These are phyloP conservation scores for Termitomyces sp. DNA, from an alignment of 768 basidiomycete species.

Conservation along the genomic window DNA sequence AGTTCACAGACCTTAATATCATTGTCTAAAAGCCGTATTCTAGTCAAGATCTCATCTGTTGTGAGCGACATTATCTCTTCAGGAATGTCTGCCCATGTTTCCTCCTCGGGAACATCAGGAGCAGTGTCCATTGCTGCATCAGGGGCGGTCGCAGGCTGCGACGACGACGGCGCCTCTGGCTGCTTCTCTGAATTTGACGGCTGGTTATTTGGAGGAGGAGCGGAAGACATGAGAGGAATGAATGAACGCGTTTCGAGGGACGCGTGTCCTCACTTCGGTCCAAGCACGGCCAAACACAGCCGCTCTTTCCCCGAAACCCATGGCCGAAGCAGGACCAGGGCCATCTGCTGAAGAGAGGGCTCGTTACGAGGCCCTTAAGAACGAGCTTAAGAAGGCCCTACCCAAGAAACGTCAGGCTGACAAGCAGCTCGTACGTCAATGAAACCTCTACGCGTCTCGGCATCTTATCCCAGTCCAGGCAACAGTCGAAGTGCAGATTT, in stretches of 20 bases:
- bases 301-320: conserved; percentile 13
- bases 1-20: conserved; percentile 74
- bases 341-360: conserved; percentile 63
- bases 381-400: conserved; percentile 69
- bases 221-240: conserved; percentile 47
- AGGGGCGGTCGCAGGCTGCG: conserved; percentile 26
- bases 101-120: conserved; percentile 64
- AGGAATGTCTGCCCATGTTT: conserved; percentile 90
- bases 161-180: conserved; percentile 31
- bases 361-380: conserved; percentile 67
- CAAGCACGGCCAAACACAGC: conserved; percentile 24
- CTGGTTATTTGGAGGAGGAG: conserved; percentile 48
- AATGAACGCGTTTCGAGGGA: conserved; percentile 27
- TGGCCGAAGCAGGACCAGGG: conserved; percentile 33
- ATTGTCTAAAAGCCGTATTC: conserved; percentile 92
- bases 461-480: conserved; percentile 43
- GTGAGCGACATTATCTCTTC: conserved; percentile 74
- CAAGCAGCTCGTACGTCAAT: conserved; percentile 62
- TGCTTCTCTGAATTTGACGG: conserved; percentile 50
- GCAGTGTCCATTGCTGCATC: conserved; percentile 66
- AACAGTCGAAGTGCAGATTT: conserved; percentile 72
- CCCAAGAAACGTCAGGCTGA: conserved; percentile 72
- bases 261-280: conserved; percentile 29
- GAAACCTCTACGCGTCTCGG: background rate
- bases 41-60: conserved; percentile 84